Base-by-base conservation (phyloP, 1,284 basidiomycete species). In the Termitomyces sp. region DNA sequence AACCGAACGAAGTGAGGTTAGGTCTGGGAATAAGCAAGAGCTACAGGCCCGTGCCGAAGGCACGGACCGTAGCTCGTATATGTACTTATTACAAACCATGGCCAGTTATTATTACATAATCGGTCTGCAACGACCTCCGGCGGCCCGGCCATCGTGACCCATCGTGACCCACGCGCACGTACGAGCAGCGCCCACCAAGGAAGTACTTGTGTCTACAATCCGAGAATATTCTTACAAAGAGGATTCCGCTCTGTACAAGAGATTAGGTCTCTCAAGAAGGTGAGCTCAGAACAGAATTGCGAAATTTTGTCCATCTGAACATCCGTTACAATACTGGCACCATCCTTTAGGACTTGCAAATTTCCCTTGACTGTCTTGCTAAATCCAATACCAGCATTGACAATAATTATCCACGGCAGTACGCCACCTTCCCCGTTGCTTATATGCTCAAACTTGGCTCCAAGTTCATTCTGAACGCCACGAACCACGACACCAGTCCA, bases 361-460 rank as follows among this genome's bases (percentile, higher is more conserved):
- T 97, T 96, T 2, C 82, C 92, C 19, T 85, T 76, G 1, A 86
- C 69, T 0, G 84, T 82, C 71, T 99, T 99, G 67, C 95, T 96
- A 68, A 98, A 99, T 5, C 97, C 96, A 50, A 99, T 76, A 0
- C 97, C 96, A 0, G 96, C 94, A 71, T 98, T 97, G 12, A 92
- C 78, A 50, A 98, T 81, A 54, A 98, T 84, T 61, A 93, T 82
- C 96, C 96, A 99, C 31, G 92, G 72, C 52, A 90, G 79, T 4
- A 99, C 73, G 7, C 94, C 93, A 2, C 86, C 86, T 21, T 69
- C 73, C 0, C 88, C 87, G 13, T 77, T 76, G n/a, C 96, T 77
- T 12, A 94, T 87, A 1, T 67, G 64, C 3, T 83, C 74, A 0
- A 97, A 82, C 61, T 86, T 86, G 33, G 70, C 70, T 0, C 83